These are phyloP conservation scores for Halenospora varia DNA, from an alignment of 495 filamentous ascomycete species.

Conservation along the genomic window DNA sequence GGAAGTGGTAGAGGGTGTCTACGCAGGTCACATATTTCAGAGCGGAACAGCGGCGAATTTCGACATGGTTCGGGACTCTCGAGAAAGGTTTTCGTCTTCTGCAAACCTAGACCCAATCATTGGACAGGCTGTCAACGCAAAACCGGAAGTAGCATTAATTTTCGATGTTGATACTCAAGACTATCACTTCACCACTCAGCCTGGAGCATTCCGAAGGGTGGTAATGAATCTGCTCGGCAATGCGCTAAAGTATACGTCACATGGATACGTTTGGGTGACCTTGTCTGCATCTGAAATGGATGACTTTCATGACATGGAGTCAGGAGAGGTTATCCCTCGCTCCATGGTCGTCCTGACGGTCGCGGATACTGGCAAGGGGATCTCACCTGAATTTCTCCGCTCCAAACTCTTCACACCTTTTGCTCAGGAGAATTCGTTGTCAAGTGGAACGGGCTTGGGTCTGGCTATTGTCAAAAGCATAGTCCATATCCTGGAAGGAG, in stretches of 20 bases:
- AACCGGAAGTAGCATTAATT: slow-evolving; percentile 49
- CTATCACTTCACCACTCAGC: slow-evolving; percentile 64
- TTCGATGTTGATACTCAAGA: slow-evolving; percentile 57
- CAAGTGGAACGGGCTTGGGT: slow-evolving; percentile 66
- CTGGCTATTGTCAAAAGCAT: slow-evolving; percentile 67
- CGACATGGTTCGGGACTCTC: slow-evolving; percentile 27
- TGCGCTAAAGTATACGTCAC: slow-evolving; percentile 71
- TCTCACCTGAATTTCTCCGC: slow-evolving; percentile 61
- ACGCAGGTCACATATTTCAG: slow-evolving; percentile 42
- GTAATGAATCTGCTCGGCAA: slow-evolving; percentile 84
- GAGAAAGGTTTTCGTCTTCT: slow-evolving; percentile 14
- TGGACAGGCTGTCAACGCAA: slow-evolving; percentile 6
- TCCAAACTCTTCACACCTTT: slow-evolving; percentile 69
- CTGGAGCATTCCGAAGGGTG: slow-evolving; percentile 67
- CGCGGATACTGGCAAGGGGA: slow-evolving; percentile 42
- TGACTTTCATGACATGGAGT: slow-evolving; percentile 4
- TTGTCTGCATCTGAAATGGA: slow-evolving; percentile 19
- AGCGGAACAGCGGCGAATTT: slow-evolving; percentile 20
- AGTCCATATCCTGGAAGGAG: slow-evolving; percentile 53
- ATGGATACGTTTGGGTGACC: slow-evolving; percentile 60
- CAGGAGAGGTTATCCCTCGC: slow-evolving; percentile 10
- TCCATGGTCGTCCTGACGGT: slow-evolving; percentile 15
- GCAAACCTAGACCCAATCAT: background rate
- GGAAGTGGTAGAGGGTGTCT: slow-evolving; percentile 52
- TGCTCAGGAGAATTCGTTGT: slow-evolving; percentile 62